Base-by-base conservation (phyloP, 139 green algal species). In the Tetradesmus obliquus region DNA sequence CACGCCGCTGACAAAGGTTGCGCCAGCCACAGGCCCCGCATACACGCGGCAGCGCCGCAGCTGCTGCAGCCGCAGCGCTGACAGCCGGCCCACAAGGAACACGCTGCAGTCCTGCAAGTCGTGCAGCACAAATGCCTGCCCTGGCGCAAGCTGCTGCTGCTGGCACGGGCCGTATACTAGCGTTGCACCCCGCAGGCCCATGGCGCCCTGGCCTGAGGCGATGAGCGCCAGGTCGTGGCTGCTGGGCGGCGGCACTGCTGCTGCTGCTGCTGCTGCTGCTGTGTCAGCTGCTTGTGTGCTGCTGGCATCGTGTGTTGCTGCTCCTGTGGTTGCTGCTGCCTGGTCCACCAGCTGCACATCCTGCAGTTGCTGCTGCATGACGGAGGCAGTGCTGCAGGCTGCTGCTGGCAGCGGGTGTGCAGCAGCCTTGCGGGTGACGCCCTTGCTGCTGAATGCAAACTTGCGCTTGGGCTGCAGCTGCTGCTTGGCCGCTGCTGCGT, bases 11-110 rank as follows among this genome's bases (percentile, higher is more conserved):
- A 96, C 58, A 82, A 97, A 96, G 2, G 86, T 91, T 13, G 95
- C 93, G 17, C 96, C 96, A 1, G 91, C 94, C n/a, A 98, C 96
- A 13, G 96, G 95, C 0, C 96, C 96, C 7, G 93, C 89, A 58
- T 91, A 92, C 53, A 97, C 87, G 0, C 8, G 66, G 93, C 95
- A 97, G 62, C 87, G 71, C 13, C 24, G 19, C 83, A 97, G 92
- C n/a, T 93, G 45, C 45, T 91, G 89, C 69, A 95, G 60, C 32
- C 95, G 94, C 51, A 98, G 91, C 2, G 95, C 94, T 7, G 89
- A 86, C 86, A 98, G 60, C 17, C 92, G 93, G 10, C 95, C 95
- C 32, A 96, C 58, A 58, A 97, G 91, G 83, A 93, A 95, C 45
- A 98, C 90, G 1, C 54, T 92, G 89, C 96, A 98, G 82, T 93